These are phyloP conservation scores for Phytophthora ohioensis DNA, from an alignment of 352 stramenopile species.

Conservation along the genomic window DNA sequence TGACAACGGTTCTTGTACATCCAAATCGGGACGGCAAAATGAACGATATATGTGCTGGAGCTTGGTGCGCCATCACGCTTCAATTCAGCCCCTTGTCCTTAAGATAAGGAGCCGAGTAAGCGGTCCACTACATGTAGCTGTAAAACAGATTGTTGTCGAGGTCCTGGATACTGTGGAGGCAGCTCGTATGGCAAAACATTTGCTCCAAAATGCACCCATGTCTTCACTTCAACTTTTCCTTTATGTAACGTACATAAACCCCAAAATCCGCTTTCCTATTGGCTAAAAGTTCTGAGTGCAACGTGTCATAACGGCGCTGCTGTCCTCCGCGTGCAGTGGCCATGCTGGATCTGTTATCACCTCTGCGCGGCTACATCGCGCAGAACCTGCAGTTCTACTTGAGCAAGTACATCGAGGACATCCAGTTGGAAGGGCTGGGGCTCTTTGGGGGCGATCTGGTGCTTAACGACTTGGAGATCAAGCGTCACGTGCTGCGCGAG, in stretches of 20 bases:
- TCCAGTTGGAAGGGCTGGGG: constrained; percentile 85
- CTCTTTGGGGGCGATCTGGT: constrained; percentile 88
- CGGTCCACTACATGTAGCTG: too few species aligned
- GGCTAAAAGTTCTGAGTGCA: constrained; percentile 13
- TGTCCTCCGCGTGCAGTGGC: neutral
- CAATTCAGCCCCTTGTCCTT: too few species aligned
- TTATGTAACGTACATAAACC: constrained; percentile 4
- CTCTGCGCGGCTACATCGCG: constrained; percentile 86
- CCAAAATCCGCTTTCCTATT: constrained; percentile 1
- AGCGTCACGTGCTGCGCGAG: constrained; percentile 88
- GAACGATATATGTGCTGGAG: too few species aligned
- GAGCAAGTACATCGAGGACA: constrained; percentile 92
- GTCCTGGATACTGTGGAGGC: too few species aligned
- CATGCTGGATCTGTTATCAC: constrained; percentile 90
- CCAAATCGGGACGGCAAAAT: too few species aligned
- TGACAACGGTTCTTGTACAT: neutral
- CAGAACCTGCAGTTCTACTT: constrained; percentile 91
- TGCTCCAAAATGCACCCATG: constrained; percentile 10
- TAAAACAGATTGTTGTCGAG: too few species aligned
- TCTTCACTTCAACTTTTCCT: constrained; percentile 22
- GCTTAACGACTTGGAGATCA: constrained; percentile 91
- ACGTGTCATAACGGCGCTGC: constrained; percentile 11
- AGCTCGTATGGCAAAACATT: neutral
- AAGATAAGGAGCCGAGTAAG: neutral
- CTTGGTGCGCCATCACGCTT: too few species aligned